Conservation (phyloP, 2,329 filamentous ascomycete genomes). For the Fusarium sp. region DNA sequence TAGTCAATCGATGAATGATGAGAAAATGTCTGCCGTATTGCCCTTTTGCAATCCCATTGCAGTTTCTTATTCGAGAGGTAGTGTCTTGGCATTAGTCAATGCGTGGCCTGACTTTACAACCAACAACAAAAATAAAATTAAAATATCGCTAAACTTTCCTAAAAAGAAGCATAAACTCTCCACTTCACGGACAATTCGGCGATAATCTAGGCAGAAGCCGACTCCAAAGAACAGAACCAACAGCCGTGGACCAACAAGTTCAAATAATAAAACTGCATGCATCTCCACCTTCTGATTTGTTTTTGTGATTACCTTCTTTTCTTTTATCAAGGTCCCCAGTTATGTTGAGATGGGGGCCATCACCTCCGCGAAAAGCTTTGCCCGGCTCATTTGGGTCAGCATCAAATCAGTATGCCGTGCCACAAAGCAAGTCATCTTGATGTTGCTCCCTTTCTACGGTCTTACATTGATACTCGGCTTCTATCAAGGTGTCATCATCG, state of each 20-base stretch:
- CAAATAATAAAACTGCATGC: background rate
- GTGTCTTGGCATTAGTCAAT: background rate
- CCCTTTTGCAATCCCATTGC: rapidly evolving
- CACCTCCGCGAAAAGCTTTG: background rate
- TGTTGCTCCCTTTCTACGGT: background rate
- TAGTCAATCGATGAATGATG: background rate
- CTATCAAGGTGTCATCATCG: background rate
- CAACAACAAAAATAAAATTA: background rate
- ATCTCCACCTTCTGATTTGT: rapidly evolving
- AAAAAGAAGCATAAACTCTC: background rate
- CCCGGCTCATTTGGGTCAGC: background rate
- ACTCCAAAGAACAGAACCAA: background rate
- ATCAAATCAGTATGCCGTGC: background rate
- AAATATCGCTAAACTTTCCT: background rate
- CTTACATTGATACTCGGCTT: background rate
- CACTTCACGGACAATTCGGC: background rate
- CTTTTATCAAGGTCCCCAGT: too few relatives aligned
- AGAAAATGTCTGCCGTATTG: too few relatives aligned
- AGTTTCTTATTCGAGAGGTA: rapidly evolving
- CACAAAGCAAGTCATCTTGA: background rate
- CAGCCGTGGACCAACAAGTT: background rate
- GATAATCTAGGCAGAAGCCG: background rate
- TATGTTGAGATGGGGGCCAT: background rate
- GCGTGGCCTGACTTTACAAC: background rate
- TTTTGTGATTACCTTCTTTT: background rate